Conservation (phyloP, 1,139 yeast species). For the Debaryomycetaceae sp. region DNA sequence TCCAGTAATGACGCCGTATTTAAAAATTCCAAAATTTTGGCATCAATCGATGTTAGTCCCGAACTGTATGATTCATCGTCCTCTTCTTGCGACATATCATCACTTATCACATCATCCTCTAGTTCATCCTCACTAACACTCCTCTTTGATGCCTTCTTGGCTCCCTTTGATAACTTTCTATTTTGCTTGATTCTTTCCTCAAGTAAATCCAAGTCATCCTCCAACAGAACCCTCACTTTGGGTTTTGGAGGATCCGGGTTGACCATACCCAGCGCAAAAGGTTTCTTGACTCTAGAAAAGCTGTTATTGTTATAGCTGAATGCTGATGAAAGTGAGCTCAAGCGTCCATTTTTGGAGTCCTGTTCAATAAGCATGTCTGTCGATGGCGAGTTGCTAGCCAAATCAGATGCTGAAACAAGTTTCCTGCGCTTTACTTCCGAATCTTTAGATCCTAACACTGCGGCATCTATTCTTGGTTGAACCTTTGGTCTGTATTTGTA, state of each 20-base stretch:
- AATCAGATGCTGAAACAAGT: constrained; percentile 32
- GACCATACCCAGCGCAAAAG: constrained; percentile 7
- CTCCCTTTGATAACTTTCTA: constrained; percentile 17
- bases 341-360: constrained; percentile 1
- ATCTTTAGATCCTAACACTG: constrained; percentile 12
- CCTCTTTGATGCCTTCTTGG: constrained; percentile 8
- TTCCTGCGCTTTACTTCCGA: constrained; percentile 28
- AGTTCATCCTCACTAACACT: constrained; percentile 44
- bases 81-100: constrained; percentile 38
- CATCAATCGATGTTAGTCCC: constrained; percentile 55
- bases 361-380: background rate
- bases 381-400: constrained; percentile 8
- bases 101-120: constrained; percentile 36
- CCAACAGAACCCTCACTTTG: constrained; percentile 8
- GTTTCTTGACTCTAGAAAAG: constrained; percentile 8
- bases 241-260: constrained; percentile 1
- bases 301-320: constrained; percentile 12
- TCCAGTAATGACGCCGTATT: constrained; percentile 76
- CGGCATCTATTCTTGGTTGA: constrained; percentile 23
- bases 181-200: constrained; percentile 39
- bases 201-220: constrained; percentile 38
- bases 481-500: constrained; percentile 33
- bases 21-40: constrained; percentile 68
- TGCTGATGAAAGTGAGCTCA: constrained; percentile 4
- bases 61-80: constrained; percentile 30